Base-by-base conservation (phyloP, 352 stramenopile species). In the Thraustochytrium striatum region DNA sequence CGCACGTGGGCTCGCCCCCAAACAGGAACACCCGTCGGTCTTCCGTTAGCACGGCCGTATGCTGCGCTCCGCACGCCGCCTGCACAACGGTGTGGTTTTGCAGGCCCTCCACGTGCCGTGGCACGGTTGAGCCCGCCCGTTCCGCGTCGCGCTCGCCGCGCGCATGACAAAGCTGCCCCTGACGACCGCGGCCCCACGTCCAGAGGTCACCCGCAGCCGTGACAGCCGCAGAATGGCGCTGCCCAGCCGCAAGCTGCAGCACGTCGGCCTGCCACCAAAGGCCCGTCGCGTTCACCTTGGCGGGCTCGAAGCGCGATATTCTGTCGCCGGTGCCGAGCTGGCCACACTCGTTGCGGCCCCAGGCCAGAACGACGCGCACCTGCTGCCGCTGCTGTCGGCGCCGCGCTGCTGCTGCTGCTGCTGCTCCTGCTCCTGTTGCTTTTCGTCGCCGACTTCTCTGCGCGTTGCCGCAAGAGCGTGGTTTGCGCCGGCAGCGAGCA, bases 261-360 rank as follows among this genome's bases (percentile, higher is more conserved):
- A 75, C 65, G 11, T 38, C 25, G 32, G 19, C 43, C 13, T 5
- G 43, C 65, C 65, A 75, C 65, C 44, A 75, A 30, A 43, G 43
- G 8, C n/a, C 65, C 13, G 65, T 9, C 8, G 41, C 30, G 35
- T 75, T 75, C 11, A 75, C 21, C 35, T 25, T 75, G 13, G 65
- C 44, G 0, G 65, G 65, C 16, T 5, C 65, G 52, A 75, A 62
- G 1, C 7, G 8, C n/a, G 21, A 61, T 7, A 21, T 9, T 32
- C 65, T 39, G 1, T 25, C 61, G 30, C 65, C 65, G 21, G 43
- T 61, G 1, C 65, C 65, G 5, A 75, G 32, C 39, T 75, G 65
- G n/a, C 65, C 65, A n/a, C 30, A 70, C 16, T 75, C 65, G 52
- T 75, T 75, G 44, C 65, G 44, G 1, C 65, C 65, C 65, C 65